Evolutionary conservation across 805 yeast genomes (phyloP), one percentile per base, ranked within the genome.

Genomic region (Candida pseudoglaebosa): DNA sequence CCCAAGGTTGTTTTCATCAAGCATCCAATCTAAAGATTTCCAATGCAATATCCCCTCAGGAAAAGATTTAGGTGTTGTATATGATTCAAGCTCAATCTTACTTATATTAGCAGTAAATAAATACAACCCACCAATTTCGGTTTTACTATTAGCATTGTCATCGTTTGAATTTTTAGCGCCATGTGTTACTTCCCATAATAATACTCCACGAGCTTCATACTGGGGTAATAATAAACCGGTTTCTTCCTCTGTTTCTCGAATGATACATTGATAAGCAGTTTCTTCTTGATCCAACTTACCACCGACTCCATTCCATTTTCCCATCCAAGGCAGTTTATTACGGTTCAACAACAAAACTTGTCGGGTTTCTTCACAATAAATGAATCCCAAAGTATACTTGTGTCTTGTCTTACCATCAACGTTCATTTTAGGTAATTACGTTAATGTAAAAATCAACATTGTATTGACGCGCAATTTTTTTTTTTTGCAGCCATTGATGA

Each of bases 221-320:
- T 55, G 56, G 1, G 56, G 52, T 14, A 67, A 37, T 8, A 26
- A 9, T 17, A 69, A 50, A 1, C 69, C 71, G 1, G 74, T 66
- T 46, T 69, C 73, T 48, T 69, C 73, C 16, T 43, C 20, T 0
- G 73, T 59, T 43, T 69, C 74, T 34, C 74, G 42, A 4, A 62
- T 56, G 14, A 69, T 68, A 39, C 73, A 67, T n/a, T 60, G 59
- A 26, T 53, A 41, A 1, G 72, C 65, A 2, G 61, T 44, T 44
- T 69, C 74, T 13, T 40, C 47, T 0, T 45, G 38, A 24, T 65
- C 66, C 13, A 68, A 43, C 41, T 69, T 68, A 4, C 74, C 74
- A 6, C 73, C 73, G 9, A 69, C 71, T 9, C 73, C 74, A 46
- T 69, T 68, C 73, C 73, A 69, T 35, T 64, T 50, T 12, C 74